phyloP scores from a whole-genome alignment of 176 grass and related monocot species.

The Alloteropsis semialata region DNA sequence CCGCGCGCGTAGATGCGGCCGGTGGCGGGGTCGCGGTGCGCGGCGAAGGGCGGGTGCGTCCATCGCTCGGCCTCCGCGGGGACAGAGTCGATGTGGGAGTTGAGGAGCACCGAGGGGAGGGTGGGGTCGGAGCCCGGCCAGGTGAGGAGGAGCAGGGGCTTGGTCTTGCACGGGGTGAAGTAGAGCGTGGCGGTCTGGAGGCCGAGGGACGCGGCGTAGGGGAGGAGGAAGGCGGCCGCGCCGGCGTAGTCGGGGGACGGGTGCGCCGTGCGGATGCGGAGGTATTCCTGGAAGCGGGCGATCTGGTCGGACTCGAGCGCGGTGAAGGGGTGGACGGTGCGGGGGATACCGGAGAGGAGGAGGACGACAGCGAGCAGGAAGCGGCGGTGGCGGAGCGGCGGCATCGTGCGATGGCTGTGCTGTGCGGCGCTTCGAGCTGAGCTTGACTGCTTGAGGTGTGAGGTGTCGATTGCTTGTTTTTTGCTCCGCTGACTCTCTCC shows the following conservation, averaged over 20 bases:
- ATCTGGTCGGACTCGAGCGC: conserved; percentile 57
- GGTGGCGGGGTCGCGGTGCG: conserved; percentile 43
- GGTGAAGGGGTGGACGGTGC: conserved; percentile 28
- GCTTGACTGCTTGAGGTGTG: neutral
- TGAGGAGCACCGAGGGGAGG: conserved; percentile 81
- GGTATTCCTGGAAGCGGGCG: conserved; percentile 66
- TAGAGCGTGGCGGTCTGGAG: conserved; percentile 49
- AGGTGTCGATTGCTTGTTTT: neutral
- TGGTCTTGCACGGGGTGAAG: conserved; percentile 48
- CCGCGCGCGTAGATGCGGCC: conserved; percentile 77
- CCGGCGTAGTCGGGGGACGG: conserved; percentile 68
- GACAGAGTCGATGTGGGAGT: conserved; percentile 90
- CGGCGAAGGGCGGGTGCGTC: conserved; percentile 66
- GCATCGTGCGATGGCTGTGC: neutral
- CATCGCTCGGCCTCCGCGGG: conserved; percentile 62
- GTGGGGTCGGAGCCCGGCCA: conserved; percentile 66
- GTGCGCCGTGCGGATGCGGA: conserved; percentile 72
- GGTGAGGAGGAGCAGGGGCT: conserved; percentile 80
- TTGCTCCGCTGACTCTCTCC: neutral
- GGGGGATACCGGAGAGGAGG: conserved; percentile 4
- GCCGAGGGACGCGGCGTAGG: conserved; percentile 57
- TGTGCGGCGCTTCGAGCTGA: neutral
- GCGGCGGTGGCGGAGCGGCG: neutral
- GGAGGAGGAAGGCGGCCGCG: conserved; percentile 68
- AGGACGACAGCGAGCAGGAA: neutral